These are phyloP conservation scores for Aspergillus spinulosporus DNA, from an alignment of 2,329 filamentous ascomycete genomes.

Conservation along the genomic window DNA sequence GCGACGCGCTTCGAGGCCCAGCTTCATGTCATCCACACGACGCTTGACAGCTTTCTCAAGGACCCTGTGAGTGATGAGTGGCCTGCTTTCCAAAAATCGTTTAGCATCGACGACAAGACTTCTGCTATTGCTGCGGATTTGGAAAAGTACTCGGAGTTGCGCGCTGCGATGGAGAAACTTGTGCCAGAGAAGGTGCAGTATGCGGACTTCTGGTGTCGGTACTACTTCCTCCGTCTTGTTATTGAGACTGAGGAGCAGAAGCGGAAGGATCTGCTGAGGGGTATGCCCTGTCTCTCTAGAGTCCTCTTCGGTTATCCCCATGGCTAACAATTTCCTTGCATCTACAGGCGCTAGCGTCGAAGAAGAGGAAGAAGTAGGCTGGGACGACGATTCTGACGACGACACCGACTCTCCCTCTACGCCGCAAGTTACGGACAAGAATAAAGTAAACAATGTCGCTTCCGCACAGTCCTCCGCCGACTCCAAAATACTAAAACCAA, in stretches of 20 bases:
- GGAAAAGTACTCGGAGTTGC: slow-evolving; percentile 80
- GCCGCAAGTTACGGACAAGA: slow-evolving; percentile 44
- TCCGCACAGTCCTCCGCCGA: slow-evolving; percentile 36
- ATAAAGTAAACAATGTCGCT: slow-evolving; percentile 24
- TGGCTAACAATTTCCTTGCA: slow-evolving; percentile 8
- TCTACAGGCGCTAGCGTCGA: slow-evolving; percentile 50
- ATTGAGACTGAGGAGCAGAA: slow-evolving; percentile 91
- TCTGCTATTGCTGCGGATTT: slow-evolving; percentile 78
- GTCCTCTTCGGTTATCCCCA: background rate
- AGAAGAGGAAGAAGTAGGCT: slow-evolving; percentile 69
- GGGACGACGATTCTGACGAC: slow-evolving; percentile 71
- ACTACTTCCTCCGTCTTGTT: slow-evolving; percentile 91
- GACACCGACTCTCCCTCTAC: slow-evolving; percentile 48
- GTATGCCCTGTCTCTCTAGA: slow-evolving; percentile 51
- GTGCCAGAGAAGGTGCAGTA: slow-evolving; percentile 92
- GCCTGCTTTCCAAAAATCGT: slow-evolving; percentile 68
- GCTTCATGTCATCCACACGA: slow-evolving; percentile 90
- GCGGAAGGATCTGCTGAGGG: slow-evolving; percentile 85
- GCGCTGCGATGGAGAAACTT: slow-evolving; percentile 87
- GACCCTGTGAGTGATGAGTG: slow-evolving; percentile 78
- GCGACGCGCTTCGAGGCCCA: slow-evolving; percentile 93
- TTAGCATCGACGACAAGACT: slow-evolving; percentile 82
- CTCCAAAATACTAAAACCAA: slow-evolving; percentile 58
- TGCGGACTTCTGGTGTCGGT: slow-evolving; percentile 84
- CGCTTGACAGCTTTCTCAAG: slow-evolving; percentile 74